These are phyloP conservation scores for Zygosaccharomyces kombuchaensis DNA, from an alignment of 805 yeast species.

Conservation along the genomic window DNA sequence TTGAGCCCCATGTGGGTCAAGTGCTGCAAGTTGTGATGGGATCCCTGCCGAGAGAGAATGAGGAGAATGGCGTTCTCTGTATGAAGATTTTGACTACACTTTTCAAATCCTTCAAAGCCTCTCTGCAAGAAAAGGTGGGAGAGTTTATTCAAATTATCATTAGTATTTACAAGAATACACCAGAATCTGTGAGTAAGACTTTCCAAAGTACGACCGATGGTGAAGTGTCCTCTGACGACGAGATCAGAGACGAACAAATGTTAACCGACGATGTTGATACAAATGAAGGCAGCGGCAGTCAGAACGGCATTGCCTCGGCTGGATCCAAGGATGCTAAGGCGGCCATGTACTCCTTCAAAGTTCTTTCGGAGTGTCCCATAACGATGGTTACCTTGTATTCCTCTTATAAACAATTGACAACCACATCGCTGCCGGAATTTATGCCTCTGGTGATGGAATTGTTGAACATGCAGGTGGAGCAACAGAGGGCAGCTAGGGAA, in stretches of 20 bases:
- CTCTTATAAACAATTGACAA: conserved; percentile 72
- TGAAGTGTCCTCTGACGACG: conserved; percentile 13
- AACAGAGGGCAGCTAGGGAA: conserved; percentile 65
- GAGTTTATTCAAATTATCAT: conserved; percentile 74
- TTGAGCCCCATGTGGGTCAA: conserved; percentile 62
- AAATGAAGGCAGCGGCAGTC: conserved; percentile 5
- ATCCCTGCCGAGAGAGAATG: conserved; percentile 74
- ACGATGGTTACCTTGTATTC: conserved; percentile 91
- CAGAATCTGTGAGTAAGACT: conserved; percentile 63
- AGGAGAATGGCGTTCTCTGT: conserved; percentile 89
- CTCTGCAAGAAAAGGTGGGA: conserved; percentile 64
- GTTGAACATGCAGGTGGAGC: conserved; percentile 72
- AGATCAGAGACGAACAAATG: conserved; percentile 11
- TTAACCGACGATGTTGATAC: conserved; percentile 8
- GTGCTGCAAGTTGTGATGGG: conserved; percentile 55
- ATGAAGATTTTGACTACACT: conserved; percentile 81
- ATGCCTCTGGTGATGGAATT: conserved; percentile 78
- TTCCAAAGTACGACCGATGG: conserved; percentile 42
- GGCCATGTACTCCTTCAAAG: conserved; percentile 81
- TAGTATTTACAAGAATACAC: conserved; percentile 74
- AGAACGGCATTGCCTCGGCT: conserved; percentile 1
- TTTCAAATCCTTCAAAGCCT: conserved; percentile 76
- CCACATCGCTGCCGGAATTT: conserved; percentile 65
- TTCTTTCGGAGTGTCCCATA: conserved; percentile 93
- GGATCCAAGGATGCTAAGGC: conserved; percentile 49